phyloP scores from a whole-genome alignment of 352 stramenopile species.

The Phytophthora chlamydospora region DNA sequence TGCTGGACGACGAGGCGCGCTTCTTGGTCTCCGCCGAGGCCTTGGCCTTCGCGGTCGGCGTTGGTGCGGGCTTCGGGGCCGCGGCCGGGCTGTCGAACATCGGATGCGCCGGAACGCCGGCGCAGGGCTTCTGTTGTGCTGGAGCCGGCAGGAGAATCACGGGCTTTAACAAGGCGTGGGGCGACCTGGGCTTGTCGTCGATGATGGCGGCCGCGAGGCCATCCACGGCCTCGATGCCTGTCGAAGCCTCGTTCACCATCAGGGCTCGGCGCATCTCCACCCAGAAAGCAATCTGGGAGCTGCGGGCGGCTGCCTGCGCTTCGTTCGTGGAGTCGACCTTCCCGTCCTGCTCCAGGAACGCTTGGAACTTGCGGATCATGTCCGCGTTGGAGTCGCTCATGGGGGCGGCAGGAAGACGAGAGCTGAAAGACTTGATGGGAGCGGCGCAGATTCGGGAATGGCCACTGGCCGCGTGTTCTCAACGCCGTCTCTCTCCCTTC shows the following conservation, averaged over 20 bases:
- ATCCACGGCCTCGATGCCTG: not conserved
- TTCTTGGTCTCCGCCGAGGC: not conserved
- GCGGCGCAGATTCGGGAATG: no score
- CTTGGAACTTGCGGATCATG: not conserved
- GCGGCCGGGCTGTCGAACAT: not conserved
- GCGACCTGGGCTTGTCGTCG: not conserved
- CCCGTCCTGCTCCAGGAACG: no score
- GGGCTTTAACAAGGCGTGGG: not conserved
- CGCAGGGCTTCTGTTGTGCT: not conserved
- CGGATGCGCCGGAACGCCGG: not conserved
- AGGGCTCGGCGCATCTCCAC: not conserved
- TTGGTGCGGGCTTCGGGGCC: no score
- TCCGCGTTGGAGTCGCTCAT: no score
- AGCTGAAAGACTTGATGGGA: no score
- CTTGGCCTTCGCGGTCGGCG: not conserved
- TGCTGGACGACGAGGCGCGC: no score
- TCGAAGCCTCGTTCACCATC: not conserved
- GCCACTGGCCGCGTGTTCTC: no score
- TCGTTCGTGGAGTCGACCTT: not conserved
- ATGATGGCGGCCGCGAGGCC: not conserved
- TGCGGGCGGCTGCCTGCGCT: not conserved
- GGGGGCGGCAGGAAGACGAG: no score
- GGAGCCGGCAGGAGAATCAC: not conserved
- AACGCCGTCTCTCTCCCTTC: no score
- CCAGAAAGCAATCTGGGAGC: not conserved